Conservation (phyloP, 371 early-diverging fungal genomes). For the Phascolomyces articulosus region DNA sequence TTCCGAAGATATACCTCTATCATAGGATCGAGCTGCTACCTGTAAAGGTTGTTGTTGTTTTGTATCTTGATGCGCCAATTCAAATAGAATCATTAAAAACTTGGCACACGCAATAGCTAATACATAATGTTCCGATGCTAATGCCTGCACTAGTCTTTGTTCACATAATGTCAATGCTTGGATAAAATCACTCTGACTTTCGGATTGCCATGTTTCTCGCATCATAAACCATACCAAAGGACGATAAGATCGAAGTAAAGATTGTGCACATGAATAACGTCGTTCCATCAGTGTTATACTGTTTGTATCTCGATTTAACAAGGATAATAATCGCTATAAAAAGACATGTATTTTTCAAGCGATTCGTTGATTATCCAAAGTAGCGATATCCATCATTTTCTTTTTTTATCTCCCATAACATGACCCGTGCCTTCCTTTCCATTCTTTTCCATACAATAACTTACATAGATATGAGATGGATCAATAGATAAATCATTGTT, state of each 20-base stretch:
- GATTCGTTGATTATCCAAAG: too few species aligned
- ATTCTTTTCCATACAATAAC: conserved; percentile 3
- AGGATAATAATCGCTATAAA: background rate
- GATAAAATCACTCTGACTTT: background rate
- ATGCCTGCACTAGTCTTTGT: background rate
- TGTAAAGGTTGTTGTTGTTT: background rate
- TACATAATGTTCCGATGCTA: background rate
- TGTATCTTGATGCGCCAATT: background rate
- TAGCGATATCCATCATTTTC: too few species aligned
- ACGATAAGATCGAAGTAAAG: conserved; percentile 1
- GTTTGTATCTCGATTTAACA: background rate
- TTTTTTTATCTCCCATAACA: background rate
- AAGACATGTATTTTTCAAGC: background rate
- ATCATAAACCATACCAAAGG: background rate
- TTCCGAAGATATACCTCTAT: background rate
- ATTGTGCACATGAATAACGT: conserved; percentile 4
- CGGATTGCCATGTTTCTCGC: background rate
- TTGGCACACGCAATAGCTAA: conserved; percentile 1
- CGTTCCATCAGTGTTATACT: background rate
- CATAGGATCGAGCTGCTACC: background rate
- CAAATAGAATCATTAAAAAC: background rate
- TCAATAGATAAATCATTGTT: conserved; percentile 36
- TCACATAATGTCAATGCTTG: conserved; percentile 4
- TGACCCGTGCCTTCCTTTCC: too few species aligned
- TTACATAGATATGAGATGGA: conserved; percentile 29